Percentiles rank a stretch among this genome's conserved stretches.
phyloP scores from a whole-genome alignment of 345 rosid species.

The Noccaea bulbosa region DNA sequence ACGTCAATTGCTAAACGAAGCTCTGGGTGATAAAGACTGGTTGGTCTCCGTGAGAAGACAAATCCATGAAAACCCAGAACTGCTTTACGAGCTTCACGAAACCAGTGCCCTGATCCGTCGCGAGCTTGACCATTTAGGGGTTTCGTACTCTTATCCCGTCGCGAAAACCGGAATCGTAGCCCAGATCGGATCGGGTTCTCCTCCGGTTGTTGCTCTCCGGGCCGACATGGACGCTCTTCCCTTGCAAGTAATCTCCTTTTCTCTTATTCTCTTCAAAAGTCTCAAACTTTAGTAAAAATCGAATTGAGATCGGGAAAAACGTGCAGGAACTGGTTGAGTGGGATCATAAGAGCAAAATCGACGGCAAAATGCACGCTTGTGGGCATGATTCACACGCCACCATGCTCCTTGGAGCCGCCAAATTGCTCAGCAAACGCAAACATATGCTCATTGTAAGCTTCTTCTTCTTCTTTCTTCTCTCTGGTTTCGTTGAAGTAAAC shows the following conservation, averaged over 20 bases:
- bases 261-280: background rate
- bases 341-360: constrained; percentile 81
- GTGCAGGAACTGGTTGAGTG: constrained; percentile 79
- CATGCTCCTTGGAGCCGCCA: constrained; percentile 93
- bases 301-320: too few species aligned
- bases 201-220: constrained; percentile 77
- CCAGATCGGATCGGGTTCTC: constrained; percentile 68
- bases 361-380: constrained; percentile 86
- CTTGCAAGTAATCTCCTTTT: constrained; percentile 42
- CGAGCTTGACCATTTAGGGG: constrained; percentile 62
- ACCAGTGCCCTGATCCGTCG: constrained; percentile 74
- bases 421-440: constrained; percentile 72
- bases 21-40: constrained; percentile 62
- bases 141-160: constrained; percentile 65
- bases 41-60: constrained; percentile 63
- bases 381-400: constrained; percentile 88
- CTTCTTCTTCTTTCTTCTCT: constrained; percentile 3
- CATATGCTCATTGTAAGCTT: constrained; percentile 63
- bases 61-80: constrained; percentile 89
- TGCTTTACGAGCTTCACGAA: constrained; percentile 65
- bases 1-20: constrained; percentile 48
- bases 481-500: background rate
- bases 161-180: constrained; percentile 79
- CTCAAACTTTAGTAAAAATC: too few species aligned
- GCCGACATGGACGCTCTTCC: constrained; percentile 94